Percentiles rank a stretch among this genome's conserved stretches.
These are phyloP conservation scores for Phytophthora niederhauseri DNA, from an alignment of 352 stramenopile species.

Conservation along the genomic window DNA sequence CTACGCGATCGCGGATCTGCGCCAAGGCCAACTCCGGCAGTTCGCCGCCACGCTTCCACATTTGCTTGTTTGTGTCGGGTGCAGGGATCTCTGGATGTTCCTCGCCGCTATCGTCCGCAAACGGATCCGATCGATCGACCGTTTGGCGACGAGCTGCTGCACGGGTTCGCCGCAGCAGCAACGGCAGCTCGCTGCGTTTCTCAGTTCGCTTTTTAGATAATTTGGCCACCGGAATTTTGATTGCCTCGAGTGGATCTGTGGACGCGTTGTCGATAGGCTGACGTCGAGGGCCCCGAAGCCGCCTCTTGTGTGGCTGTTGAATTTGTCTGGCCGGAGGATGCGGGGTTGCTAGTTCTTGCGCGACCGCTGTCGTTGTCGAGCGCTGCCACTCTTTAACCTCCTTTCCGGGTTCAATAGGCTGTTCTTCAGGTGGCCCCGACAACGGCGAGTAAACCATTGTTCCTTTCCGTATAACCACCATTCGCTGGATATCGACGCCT, in stretches of 20 bases:
- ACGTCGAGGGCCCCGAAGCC: constrained; percentile 1
- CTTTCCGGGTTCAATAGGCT: neutral
- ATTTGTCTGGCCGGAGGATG: constrained; percentile 21
- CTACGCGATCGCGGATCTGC: constrained; percentile 33
- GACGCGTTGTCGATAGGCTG: neutral
- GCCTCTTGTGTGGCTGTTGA: constrained; percentile 10
- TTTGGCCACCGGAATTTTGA: neutral
- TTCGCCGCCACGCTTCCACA: constrained; percentile 36
- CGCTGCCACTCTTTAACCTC: constrained; percentile 30
- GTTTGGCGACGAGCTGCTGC: constrained; percentile 15
- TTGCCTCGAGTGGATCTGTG: neutral
- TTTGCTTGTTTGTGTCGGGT: constrained; percentile 34
- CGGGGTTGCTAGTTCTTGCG: constrained; percentile 11
- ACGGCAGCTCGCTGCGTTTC: constrained; percentile 18
- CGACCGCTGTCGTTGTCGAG: constrained; percentile 11
- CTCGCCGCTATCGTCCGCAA: neutral
- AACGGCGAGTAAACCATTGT: constrained; percentile 23
- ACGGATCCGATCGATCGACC: neutral
- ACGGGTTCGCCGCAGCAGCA: constrained; percentile 24
- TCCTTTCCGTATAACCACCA: constrained; percentile 28
- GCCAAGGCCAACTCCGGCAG: constrained; percentile 29
- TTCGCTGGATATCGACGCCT: constrained; percentile 19
- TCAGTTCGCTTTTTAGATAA: neutral
- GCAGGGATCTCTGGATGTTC: neutral
- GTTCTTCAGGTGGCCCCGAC: constrained; percentile 15